Evolutionary conservation across 2,329 filamentous ascomycete species (phyloP), one percentile per base, ranked within the genome.

Genomic region (Aspergillus glaucus): DNA sequence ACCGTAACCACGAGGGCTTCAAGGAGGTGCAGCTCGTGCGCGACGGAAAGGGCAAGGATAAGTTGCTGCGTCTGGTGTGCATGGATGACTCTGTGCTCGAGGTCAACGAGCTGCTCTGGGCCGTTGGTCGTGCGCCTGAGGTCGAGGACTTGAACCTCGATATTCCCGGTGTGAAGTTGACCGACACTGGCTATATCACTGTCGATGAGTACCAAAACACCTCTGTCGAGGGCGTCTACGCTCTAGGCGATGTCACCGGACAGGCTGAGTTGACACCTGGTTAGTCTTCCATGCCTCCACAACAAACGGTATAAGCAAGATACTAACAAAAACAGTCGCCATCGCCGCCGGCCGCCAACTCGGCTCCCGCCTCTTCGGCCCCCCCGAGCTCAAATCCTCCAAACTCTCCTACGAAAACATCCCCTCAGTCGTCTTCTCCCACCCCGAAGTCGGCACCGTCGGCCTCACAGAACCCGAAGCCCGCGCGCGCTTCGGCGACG

Each of bases 181-280:
- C 60, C 34, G 39, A 62, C 14, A 62, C 56, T 10, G 74, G 73
- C 6, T 63, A 75, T 52, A 62, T 78, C 44, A 50, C 61, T 34
- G 75, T 76, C 10, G 75, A 78, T 50, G 71, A 75, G 51, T 78
- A 68, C 58, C 75, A 78, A 58, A 78, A 78, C 58, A 75, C 74
- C 14, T 71, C 57, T 10, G 68, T 67, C 4, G 62, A 70, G 6
- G 74, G 75, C 21, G 59, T 78, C 44, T 78, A 78, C 52, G 74
- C 75, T 37, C 55, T 78, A 34, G 75, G 75, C 50, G 75, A 78
- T 54, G 72, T 78, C 22, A 77, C 75, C 14, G 75, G 75, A 40
- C 73, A 75, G 53, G 69, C 73, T 12, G 74, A 78, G 56, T 59
- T 78, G 41, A 78, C 75, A 24, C 75, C 75, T 55, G 72, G 72